Evolutionary conservation across 139 green algal genomes (phyloP).

Genomic region (Chlorella sp.): DNA sequence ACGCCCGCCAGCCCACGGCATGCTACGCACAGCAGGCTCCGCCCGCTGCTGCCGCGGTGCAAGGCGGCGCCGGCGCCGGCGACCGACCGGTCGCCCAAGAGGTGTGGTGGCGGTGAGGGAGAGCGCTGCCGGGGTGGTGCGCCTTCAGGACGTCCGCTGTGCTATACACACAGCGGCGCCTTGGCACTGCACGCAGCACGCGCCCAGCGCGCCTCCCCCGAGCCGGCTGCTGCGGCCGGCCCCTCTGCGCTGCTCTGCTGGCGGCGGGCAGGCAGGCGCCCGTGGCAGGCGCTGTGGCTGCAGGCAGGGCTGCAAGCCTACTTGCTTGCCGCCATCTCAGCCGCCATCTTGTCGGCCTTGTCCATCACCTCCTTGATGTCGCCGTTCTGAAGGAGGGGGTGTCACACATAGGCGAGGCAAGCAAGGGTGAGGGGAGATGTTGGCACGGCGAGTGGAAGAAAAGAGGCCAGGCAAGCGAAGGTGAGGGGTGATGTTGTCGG

Average conservation of each 20-base stretch:
- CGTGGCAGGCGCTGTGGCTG: conserved; percentile 16
- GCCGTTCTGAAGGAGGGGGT: background rate
- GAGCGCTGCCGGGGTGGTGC: no score
- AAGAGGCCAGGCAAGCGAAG: no score
- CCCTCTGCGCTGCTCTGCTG: background rate
- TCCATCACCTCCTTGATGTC: conserved; percentile 85
- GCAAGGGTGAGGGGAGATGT: background rate
- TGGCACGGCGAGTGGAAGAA: background rate
- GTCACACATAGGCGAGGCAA: background rate
- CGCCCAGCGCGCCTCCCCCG: no score
- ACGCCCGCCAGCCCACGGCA: no score
- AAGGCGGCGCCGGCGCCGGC: no score
- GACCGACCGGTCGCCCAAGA: no score
- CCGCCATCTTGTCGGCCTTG: conserved; percentile 80
- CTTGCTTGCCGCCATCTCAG: conserved; percentile 37
- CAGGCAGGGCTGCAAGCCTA: background rate
- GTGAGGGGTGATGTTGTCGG: no score
- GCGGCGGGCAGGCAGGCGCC: background rate
- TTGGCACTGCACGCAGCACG: no score
- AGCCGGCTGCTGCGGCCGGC: conserved; percentile 1
- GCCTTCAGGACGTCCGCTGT: no score
- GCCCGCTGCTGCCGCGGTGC: background rate
- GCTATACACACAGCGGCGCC: no score
- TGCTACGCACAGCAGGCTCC: background rate
- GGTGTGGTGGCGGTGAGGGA: no score